These are phyloP conservation scores for Vigna nakashimae DNA, from an alignment of 306 rosid species.

Conservation along the genomic window DNA sequence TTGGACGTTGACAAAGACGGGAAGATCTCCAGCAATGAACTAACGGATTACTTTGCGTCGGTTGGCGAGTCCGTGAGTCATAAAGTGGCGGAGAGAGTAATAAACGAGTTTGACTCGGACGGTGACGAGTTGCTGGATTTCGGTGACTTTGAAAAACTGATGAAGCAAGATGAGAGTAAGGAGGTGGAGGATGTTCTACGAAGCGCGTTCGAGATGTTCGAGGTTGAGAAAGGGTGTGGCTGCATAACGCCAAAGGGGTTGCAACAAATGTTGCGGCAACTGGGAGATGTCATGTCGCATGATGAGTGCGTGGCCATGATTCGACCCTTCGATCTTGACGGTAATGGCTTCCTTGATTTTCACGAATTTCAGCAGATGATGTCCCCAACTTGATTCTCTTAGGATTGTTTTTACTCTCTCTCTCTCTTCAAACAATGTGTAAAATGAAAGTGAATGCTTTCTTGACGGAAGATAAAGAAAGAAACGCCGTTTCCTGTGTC, in stretches of 20 bases:
- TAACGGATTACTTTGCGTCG: constrained; percentile 54
- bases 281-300: constrained; percentile 59
- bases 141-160: constrained; percentile 49
- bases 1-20: constrained; percentile 65
- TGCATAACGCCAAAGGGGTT: constrained; percentile 59
- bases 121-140: constrained; percentile 59
- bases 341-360: constrained; percentile 65
- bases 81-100: constrained; percentile 46
- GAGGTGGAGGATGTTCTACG: constrained; percentile 49
- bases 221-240: constrained; percentile 60
- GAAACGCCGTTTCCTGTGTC: not conserved
- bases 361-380: constrained; percentile 63
- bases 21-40: constrained; percentile 57
- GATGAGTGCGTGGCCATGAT: constrained; percentile 67
- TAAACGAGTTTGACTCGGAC: constrained; percentile 51
- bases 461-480: not conserved
- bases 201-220: constrained; percentile 69
- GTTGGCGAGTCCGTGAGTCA: constrained; percentile 53
- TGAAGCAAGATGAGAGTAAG: constrained; percentile 38
- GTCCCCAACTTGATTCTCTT: constrained; percentile 10
- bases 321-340: constrained; percentile 64
- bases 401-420: not conserved
- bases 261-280: constrained; percentile 55
- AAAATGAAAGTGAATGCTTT: no score
- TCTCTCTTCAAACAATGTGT: no score